Evolutionary conservation across 176 grass and related monocot genomes (phyloP).

Genomic region (Oryza brachyantha): DNA sequence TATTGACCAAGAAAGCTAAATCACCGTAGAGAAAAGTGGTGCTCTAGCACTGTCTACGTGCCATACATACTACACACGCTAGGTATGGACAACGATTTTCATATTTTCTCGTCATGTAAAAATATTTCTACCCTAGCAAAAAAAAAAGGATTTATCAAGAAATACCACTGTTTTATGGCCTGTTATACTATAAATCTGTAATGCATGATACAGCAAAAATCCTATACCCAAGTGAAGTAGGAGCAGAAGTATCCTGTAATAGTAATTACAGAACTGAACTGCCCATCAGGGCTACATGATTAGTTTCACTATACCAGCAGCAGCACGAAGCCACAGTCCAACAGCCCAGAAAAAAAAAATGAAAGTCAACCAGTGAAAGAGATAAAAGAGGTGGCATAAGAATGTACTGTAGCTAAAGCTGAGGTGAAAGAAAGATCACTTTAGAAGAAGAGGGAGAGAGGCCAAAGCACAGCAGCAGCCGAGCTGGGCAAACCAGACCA

Average conservation of each 20-base stretch:
- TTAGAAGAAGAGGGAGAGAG: constrained; percentile 14
- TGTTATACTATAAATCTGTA: neutral
- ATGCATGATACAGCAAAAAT: too few relatives aligned
- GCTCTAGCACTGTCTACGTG: too few relatives aligned
- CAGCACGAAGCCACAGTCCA: constrained; percentile 16
- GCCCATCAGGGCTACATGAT: constrained; percentile 12
- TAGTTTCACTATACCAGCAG: constrained; percentile 29
- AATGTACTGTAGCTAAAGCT: constrained; percentile 40
- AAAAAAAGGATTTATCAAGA: too few relatives aligned
- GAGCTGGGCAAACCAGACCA: neutral
- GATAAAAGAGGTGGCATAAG: constrained; percentile 26
- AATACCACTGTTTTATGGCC: too few relatives aligned
- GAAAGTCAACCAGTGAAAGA: constrained; percentile 44
- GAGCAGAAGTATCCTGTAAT: too few relatives aligned
- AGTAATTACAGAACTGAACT: neutral
- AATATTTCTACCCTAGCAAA: too few relatives aligned
- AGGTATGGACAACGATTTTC: too few relatives aligned
- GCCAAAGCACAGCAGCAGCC: neutral
- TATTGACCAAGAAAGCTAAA: too few relatives aligned
- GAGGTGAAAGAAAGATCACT: constrained; percentile 28
- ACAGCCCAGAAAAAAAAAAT: constrained; percentile 10
- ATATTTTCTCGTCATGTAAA: too few relatives aligned
- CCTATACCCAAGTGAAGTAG: too few relatives aligned
- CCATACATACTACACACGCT: too few relatives aligned
- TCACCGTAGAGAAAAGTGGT: too few relatives aligned